phyloP scores from a whole-genome alignment of 306 rosid genomes.

The Quercus glauca region DNA sequence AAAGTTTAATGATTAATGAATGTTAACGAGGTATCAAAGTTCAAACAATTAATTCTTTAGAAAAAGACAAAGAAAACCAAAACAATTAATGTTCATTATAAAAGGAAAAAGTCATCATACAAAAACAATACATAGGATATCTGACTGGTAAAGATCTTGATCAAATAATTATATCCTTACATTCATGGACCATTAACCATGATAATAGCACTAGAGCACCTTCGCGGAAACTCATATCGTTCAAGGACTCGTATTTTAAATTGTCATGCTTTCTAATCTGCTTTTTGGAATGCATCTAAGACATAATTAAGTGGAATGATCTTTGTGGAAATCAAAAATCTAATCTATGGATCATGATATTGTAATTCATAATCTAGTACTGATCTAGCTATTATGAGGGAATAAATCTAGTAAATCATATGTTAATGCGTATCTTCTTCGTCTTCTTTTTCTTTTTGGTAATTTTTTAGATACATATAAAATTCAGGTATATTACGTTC shows the following conservation, averaged over 20 bases:
- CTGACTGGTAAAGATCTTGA: constrained; percentile 8
- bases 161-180: neutral
- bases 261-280: neutral
- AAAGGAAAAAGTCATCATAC: too few species aligned
- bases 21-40: neutral
- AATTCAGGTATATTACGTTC: too few species aligned
- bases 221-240: neutral
- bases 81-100: accelerated
- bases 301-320: neutral
- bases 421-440: neutral
- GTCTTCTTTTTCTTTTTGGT: too few species aligned
- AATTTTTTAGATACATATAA: too few species aligned
- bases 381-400: neutral
- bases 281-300: neutral
- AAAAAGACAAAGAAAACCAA: neutral
- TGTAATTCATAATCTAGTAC: neutral
- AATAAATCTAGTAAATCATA: neutral
- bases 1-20: too few species aligned
- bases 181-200: neutral
- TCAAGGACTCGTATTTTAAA: neutral
- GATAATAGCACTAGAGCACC: neutral
- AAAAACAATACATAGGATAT: neutral
- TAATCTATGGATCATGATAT: neutral
- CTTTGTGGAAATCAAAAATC: neutral
- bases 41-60: neutral